phyloP scores from a whole-genome alignment of 2,329 filamentous ascomycete genomes.

The Aspergillus vadensis region DNA sequence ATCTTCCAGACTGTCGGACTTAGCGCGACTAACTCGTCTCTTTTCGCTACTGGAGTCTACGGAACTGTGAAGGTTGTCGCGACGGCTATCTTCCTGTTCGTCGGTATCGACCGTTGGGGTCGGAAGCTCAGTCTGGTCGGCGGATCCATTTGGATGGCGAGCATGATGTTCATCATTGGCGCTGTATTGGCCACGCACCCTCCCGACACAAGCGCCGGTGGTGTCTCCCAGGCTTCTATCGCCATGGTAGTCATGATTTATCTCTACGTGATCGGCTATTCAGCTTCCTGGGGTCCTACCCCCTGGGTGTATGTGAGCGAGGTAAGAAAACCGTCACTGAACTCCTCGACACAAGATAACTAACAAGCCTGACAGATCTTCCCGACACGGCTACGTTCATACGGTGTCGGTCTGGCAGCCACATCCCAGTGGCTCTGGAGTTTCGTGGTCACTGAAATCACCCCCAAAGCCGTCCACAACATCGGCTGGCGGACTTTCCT shows the following conservation, averaged over 20 bases:
- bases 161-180: constrained; percentile 46
- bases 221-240: constrained; percentile 35
- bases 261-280: constrained; percentile 44
- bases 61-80: constrained; percentile 43
- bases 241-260: constrained; percentile 53
- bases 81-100: constrained; percentile 39
- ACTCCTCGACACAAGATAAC: not conserved
- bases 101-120: constrained; percentile 44
- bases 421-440: constrained; percentile 46
- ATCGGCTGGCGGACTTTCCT: constrained; percentile 45
- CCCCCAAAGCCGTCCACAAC: constrained; percentile 42
- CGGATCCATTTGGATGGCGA: constrained; percentile 38
- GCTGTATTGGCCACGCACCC: constrained; percentile 37
- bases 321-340: constrained; percentile 18
- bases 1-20: constrained; percentile 42
- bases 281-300: constrained; percentile 30
- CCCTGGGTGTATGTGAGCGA: constrained; percentile 41
- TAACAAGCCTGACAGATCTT: constrained; percentile 34
- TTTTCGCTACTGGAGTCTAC: constrained; percentile 44
- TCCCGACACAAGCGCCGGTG: constrained; percentile 27
- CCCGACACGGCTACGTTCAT: constrained; percentile 43
- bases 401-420: constrained; percentile 44
- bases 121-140: constrained; percentile 38
- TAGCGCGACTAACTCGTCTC: constrained; percentile 33
- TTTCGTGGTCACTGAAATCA: constrained; percentile 46